These are phyloP conservation scores for Arxiozyma bovina DNA, from an alignment of 1,139 yeast species.

Conservation along the genomic window DNA sequence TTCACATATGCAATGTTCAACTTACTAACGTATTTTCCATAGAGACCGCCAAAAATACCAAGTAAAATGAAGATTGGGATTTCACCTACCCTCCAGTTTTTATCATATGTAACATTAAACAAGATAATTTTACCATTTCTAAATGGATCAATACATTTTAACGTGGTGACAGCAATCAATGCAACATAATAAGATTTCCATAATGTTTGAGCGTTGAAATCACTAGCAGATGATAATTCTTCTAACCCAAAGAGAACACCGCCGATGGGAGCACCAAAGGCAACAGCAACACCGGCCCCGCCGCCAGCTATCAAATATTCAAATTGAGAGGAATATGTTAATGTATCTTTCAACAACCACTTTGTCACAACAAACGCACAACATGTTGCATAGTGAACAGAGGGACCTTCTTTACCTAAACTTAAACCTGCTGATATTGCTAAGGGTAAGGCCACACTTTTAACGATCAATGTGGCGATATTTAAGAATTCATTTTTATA, in stretches of 20 bases:
- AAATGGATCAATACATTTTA: conserved; percentile 75
- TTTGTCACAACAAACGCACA: conserved; percentile 39
- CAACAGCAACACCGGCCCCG: conserved; percentile 89
- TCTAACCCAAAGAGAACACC: conserved; percentile 86
- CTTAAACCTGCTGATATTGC: conserved; percentile 83
- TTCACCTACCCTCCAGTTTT: conserved; percentile 82
- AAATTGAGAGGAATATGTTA: conserved; percentile 39
- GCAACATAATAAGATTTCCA: conserved; percentile 93
- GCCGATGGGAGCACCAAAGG: conserved; percentile 91
- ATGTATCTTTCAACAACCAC: conserved; percentile 39
- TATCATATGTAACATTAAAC: conserved; percentile 79
- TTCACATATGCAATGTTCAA: conserved; percentile 71
- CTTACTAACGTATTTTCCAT: conserved; percentile 75
- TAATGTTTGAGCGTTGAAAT: conserved; percentile 66
- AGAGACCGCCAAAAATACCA: conserved; percentile 87
- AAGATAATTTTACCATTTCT: conserved; percentile 89
- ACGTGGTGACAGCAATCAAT: conserved; percentile 72
- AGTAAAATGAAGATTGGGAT: conserved; percentile 67
- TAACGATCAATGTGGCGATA: conserved; percentile 61
- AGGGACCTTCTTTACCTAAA: conserved; percentile 91
- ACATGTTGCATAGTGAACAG: conserved; percentile 80
- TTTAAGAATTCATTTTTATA: conserved; percentile 66
- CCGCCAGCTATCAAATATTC: conserved; percentile 64
- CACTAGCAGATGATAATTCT: conserved; percentile 34
- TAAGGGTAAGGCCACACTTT: conserved; percentile 73